Evolutionary conservation across 2,329 filamentous ascomycete species (phyloP).

Genomic region (Pyrenophora teres): DNA sequence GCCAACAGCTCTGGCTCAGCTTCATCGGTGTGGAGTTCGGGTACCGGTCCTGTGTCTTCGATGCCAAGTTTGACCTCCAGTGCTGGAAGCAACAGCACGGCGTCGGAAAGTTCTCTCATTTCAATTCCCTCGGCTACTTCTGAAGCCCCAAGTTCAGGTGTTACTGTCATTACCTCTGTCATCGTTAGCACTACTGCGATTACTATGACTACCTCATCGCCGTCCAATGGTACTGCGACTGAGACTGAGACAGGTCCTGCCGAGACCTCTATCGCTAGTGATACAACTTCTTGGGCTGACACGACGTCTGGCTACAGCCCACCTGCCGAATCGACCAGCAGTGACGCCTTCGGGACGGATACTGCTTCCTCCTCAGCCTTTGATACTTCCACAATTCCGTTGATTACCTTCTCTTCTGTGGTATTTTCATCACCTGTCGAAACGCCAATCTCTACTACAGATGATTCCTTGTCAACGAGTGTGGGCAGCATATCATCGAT

Average conservation of each 20-base stretch:
- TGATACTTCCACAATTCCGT: conserved; percentile 6
- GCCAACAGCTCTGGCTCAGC: conserved; percentile 11
- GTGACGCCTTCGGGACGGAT: background rate
- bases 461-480: background rate
- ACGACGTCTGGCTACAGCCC: conserved; percentile 12
- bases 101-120: background rate
- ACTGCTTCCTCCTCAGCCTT: conserved; percentile 2
- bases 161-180: conserved; percentile 2
- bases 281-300: background rate
- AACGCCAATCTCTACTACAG: background rate
- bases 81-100: background rate
- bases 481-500: background rate
- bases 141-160: background rate
- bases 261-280: conserved; percentile 3
- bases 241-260: conserved; percentile 1
- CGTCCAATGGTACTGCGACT: conserved; percentile 8
- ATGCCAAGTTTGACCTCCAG: conserved; percentile 1
- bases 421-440: background rate
- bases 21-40: conserved; percentile 7
- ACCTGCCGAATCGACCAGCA: conserved; percentile 7
- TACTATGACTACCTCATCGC: conserved; percentile 1
- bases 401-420: conserved; percentile 7
- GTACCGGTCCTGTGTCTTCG: conserved; percentile 5
- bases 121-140: background rate
- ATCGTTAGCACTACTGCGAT: background rate